These are phyloP conservation scores for Cadophora luteo-olivacea DNA, from an alignment of 2,329 filamentous ascomycete species.

Conservation along the genomic window DNA sequence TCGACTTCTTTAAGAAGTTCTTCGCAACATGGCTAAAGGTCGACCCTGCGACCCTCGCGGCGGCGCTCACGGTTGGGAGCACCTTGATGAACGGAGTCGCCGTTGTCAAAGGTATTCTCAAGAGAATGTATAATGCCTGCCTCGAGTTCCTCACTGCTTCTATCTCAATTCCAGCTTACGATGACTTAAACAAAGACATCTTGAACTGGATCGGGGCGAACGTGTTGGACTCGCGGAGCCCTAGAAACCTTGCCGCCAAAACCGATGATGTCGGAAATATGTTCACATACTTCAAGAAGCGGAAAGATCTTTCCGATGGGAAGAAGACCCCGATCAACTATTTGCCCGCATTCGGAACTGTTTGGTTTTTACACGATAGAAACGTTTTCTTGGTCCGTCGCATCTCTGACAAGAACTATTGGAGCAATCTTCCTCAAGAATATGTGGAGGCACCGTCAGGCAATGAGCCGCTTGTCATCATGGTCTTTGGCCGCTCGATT, in stretches of 20 bases:
- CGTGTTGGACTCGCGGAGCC: constrained; percentile 46
- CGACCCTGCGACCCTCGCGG: constrained; percentile 54
- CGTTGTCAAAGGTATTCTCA: constrained; percentile 47
- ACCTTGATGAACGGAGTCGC: constrained; percentile 50
- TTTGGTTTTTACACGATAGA: constrained; percentile 57
- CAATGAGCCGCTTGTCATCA: constrained; percentile 53
- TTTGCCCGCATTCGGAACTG: constrained; percentile 52
- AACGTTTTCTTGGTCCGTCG: constrained; percentile 54
- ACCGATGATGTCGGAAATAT: constrained; percentile 48
- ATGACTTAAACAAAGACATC: constrained; percentile 54
- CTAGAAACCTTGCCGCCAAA: constrained; percentile 52
- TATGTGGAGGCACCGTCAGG: constrained; percentile 54
- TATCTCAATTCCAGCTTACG: constrained; percentile 51
- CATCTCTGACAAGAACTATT: constrained; percentile 34
- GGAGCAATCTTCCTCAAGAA: constrained; percentile 43
- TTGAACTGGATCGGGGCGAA: constrained; percentile 54
- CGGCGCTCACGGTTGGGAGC: constrained; percentile 52
- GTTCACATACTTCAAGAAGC: constrained; percentile 50
- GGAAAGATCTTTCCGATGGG: constrained; percentile 22
- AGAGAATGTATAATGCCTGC: constrained; percentile 50
- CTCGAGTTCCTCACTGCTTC: constrained; percentile 53
- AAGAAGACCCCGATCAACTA: constrained; percentile 50
- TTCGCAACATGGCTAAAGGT: constrained; percentile 52
- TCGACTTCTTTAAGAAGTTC: constrained; percentile 44
- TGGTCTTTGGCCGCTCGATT: constrained; percentile 58